A percentile compares a stretch with the other conserved stretches of the same genome.
phyloP scores from a whole-genome alignment of 768 basidiomycete genomes.

The Phanerochaete carnosa region DNA sequence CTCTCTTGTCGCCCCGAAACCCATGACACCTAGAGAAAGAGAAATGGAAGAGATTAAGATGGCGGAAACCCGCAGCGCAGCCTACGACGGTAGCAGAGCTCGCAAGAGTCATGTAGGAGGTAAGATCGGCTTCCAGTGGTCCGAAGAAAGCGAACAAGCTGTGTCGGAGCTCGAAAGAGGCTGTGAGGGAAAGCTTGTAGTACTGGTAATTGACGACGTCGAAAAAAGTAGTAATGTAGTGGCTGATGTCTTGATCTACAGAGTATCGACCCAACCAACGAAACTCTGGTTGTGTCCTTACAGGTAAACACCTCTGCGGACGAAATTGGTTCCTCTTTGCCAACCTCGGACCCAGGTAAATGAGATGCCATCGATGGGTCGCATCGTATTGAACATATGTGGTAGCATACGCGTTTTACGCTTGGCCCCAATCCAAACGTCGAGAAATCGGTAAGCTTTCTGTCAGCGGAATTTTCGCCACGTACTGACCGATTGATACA shows the following conservation, averaged over 20 bases:
- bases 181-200: constrained; percentile 50
- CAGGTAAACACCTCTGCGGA: constrained; percentile 38
- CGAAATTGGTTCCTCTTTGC: constrained; percentile 46
- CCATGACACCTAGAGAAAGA: constrained; percentile 77
- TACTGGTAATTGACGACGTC: constrained; percentile 49
- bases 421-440: constrained; percentile 53
- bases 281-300: constrained; percentile 50
- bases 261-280: constrained; percentile 65
- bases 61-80: constrained; percentile 54
- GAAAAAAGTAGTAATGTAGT: neutral
- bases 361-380: neutral
- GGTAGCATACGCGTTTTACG: constrained; percentile 59
- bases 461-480: neutral
- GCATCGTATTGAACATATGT: neutral
- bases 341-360: constrained; percentile 55
- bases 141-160: constrained; percentile 58
- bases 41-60: constrained; percentile 76
- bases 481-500: constrained; percentile 24
- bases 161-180: constrained; percentile 52
- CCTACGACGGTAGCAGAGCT: constrained; percentile 56
- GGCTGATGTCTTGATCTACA: constrained; percentile 23
- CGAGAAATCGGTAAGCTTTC: constrained; percentile 57
- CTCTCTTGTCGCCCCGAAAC: constrained; percentile 74
- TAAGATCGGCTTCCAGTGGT: constrained; percentile 67
- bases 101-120: constrained; percentile 55